phyloP scores from a whole-genome alignment of 129 eudicot species.

The Tagetes patula region DNA sequence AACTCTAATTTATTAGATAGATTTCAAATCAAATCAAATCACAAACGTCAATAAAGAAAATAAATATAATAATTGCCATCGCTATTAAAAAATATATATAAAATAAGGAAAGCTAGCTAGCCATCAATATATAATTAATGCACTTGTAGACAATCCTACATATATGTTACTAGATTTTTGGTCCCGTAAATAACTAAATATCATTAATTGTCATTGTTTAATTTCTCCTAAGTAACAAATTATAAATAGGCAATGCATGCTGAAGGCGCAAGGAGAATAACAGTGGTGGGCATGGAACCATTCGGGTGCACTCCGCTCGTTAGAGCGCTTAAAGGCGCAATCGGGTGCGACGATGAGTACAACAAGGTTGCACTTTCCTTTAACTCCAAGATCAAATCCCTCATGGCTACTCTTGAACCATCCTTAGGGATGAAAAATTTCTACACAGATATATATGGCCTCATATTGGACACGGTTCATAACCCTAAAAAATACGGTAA shows the following conservation, averaged over 20 bases:
- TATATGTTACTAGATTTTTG: background rate
- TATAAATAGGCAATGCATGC: constrained; percentile 39
- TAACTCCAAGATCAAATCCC: constrained; percentile 36
- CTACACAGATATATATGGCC: constrained; percentile 39
- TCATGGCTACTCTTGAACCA: constrained; percentile 34
- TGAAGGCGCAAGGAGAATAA: constrained; percentile 46
- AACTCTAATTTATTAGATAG: too few species aligned
- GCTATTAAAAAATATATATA: too few species aligned
- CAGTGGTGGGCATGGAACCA: constrained; percentile 50
- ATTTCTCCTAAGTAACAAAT: background rate
- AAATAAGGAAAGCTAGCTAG: too few species aligned
- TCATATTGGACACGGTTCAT: constrained; percentile 28
- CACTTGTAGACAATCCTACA: background rate
- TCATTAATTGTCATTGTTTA: too few species aligned
- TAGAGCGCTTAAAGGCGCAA: constrained; percentile 30
- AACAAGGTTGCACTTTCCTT: constrained; percentile 54
- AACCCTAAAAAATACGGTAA: constrained; percentile 47
- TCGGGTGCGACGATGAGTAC: constrained; percentile 34
- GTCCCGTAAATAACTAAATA: background rate
- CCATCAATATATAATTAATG: background rate
- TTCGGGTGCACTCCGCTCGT: constrained; percentile 56
- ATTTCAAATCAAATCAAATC: too few species aligned
- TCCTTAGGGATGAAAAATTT: constrained; percentile 25
- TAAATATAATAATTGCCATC: too few species aligned
- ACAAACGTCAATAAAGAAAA: too few species aligned